A percentile compares a stretch with the other conserved stretches of the same genome.
phyloP scores from a whole-genome alignment of 257 asterid genomes.

The Solanum pennellii region DNA sequence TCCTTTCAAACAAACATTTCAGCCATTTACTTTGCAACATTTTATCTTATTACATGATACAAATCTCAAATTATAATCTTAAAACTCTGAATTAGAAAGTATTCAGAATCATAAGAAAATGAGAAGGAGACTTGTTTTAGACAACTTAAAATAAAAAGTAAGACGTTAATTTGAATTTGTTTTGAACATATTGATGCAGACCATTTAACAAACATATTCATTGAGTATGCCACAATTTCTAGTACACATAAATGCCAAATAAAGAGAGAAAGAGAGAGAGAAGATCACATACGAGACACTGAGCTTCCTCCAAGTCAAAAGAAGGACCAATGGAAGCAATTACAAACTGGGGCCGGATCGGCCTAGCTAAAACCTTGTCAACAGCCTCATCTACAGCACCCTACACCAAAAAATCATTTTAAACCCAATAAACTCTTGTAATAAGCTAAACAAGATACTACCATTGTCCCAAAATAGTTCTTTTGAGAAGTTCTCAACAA shows the following conservation, averaged over 20 bases:
- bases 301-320: slow-evolving; percentile 28
- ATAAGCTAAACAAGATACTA: not conserved
- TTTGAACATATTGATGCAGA: not conserved
- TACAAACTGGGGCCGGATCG: slow-evolving; percentile 75
- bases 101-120: not conserved
- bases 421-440: not conserved
- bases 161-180: not conserved
- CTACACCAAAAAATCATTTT: slow-evolving; percentile 13
- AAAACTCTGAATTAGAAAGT: not conserved
- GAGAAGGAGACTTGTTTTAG: not conserved
- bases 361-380: slow-evolving; percentile 55
- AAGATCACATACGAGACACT: slow-evolving; percentile 29
- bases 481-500: not conserved
- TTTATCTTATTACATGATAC: not conserved
- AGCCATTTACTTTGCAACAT: not conserved
- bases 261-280: not conserved
- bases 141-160: not conserved
- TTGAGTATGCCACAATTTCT: not conserved
- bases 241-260: not conserved
- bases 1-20: not conserved
- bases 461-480: not conserved
- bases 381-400: slow-evolving; percentile 70
- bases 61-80: not conserved
- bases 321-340: slow-evolving; percentile 52
- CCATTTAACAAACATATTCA: not conserved